Evolutionary conservation across 2,329 filamentous ascomycete genomes (phyloP), one percentile per base, ranked within the genome.

Genomic region (Arachnopeziza araneosa): DNA sequence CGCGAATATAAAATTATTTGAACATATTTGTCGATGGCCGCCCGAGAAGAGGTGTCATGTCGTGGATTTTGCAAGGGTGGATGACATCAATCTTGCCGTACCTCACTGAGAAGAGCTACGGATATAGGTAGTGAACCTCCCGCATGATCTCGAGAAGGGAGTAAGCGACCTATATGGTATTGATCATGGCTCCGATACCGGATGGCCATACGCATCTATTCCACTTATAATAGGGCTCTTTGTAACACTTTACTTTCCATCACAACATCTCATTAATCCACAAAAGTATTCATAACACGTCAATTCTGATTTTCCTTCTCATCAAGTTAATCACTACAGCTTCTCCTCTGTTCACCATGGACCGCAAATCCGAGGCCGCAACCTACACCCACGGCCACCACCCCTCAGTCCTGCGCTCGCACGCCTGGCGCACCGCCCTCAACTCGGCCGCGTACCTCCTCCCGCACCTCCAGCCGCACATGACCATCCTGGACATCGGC

Each of bases 401-500:
- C 53, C 52, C 57, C 55, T 62, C 62, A 30, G 62, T 64, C 56
- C 60, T 64, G 36, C 60, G 60, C 52, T 58, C 57, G 21, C 77
- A 79, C 66, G 68, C 68, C 19, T 69, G 70, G 64, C 76, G 79
- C 23, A 80, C 77, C 0, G 77, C 73, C 3, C 72, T 77, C 19
- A 73, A 74, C 22, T 76, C 76, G 57, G 78, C 77, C 1, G 68
- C 68, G 19, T 76, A 79, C 63, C 69, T 81, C 1, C 58, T 80
- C 1, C 75, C 76, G 0, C 68, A 75, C 56, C 71, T 81, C 30
- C 58, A 36, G 32, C 62, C 62, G 8, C 24, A 36, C 21, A 57
- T 60, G 55, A 60, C 52, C 4, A 64, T 80, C 52, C 75, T 80
- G 50, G 78, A 80, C 62, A 70, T 79, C 26, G 78, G 79, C 56